Percentiles rank a stretch among this genome's conserved stretches.
These are phyloP conservation scores for Metarhizium rileyi DNA, from an alignment of 2,329 filamentous ascomycete genomes.

Conservation along the genomic window DNA sequence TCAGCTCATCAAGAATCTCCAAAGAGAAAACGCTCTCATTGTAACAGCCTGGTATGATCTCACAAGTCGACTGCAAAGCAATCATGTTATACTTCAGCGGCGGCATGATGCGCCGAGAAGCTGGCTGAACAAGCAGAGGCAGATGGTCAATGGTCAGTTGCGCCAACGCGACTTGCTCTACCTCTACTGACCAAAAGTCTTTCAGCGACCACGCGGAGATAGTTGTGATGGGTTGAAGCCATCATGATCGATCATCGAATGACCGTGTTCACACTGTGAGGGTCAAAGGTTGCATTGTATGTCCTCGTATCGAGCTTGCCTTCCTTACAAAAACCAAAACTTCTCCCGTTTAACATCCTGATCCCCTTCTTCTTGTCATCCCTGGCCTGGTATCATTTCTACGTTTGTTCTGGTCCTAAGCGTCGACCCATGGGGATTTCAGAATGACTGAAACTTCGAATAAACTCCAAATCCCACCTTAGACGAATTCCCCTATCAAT, in stretches of 20 bases:
- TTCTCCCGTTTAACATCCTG: background rate
- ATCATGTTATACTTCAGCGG: constrained; percentile 68
- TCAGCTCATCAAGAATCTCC: constrained; percentile 55
- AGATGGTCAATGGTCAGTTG: constrained; percentile 53
- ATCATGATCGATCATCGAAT: constrained; percentile 1
- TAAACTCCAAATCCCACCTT: background rate
- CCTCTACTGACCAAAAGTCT: constrained; percentile 30
- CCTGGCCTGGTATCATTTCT: background rate
- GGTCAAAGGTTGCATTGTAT: background rate
- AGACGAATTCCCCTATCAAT: background rate
- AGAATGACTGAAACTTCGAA: background rate
- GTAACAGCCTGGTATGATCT: constrained; percentile 82
- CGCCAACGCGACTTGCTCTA: constrained; percentile 32
- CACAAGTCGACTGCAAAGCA: constrained; percentile 68
- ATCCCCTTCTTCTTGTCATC: background rate
- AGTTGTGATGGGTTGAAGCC: constrained; percentile 26
- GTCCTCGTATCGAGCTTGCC: background rate
- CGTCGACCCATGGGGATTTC: background rate
- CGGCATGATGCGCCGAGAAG: constrained; percentile 66
- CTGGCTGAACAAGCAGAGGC: constrained; percentile 77
- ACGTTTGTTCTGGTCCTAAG: background rate
- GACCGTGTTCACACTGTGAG: background rate
- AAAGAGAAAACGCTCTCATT: constrained; percentile 70
- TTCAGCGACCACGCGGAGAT: constrained; percentile 37
- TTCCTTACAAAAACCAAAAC: background rate